These are phyloP conservation scores for Posidonia oceanica DNA, from an alignment of 116 monocot genomes.

Conservation along the genomic window DNA sequence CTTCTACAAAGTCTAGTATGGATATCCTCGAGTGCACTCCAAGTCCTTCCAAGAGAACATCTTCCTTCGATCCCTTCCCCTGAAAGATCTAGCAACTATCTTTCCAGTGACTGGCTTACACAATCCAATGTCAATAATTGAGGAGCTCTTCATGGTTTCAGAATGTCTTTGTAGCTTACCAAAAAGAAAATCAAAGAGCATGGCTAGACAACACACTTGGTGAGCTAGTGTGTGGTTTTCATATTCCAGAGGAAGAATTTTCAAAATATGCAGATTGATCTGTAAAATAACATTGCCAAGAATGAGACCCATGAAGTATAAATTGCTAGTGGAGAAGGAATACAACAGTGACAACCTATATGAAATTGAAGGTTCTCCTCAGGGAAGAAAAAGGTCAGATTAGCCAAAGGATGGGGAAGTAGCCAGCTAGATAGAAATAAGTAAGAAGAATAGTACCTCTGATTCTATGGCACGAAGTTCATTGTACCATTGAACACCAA, in stretches of 20 bases:
- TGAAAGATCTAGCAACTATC: slow-evolving; percentile 43
- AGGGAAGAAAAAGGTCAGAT: not conserved
- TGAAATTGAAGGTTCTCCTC: too few species aligned
- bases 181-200: slow-evolving; percentile 86
- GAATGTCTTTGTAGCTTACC: slow-evolving; percentile 11
- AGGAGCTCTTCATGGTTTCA: slow-evolving; percentile 28
- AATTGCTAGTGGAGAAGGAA: too few species aligned
- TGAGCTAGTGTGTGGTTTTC: slow-evolving; percentile 59
- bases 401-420: not conserved
- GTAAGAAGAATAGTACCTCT: slow-evolving; percentile 38
- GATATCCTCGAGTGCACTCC: slow-evolving; percentile 36
- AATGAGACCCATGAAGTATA: too few species aligned
- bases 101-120: slow-evolving; percentile 47
- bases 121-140: slow-evolving; percentile 60
- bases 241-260: slow-evolving; percentile 36
- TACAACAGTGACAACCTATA: not conserved
- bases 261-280: slow-evolving; percentile 80
- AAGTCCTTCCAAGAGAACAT: slow-evolving; percentile 61
- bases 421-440: not conserved
- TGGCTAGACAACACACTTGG: slow-evolving; percentile 65
- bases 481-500: slow-evolving; percentile 41
- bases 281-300: slow-evolving; percentile 13
- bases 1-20: slow-evolving; percentile 8
- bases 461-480: slow-evolving; percentile 94
- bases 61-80: slow-evolving; percentile 90